Base-by-base conservation (phyloP, 768 basidiomycete species). In the Thelephora aurantiotincta region DNA sequence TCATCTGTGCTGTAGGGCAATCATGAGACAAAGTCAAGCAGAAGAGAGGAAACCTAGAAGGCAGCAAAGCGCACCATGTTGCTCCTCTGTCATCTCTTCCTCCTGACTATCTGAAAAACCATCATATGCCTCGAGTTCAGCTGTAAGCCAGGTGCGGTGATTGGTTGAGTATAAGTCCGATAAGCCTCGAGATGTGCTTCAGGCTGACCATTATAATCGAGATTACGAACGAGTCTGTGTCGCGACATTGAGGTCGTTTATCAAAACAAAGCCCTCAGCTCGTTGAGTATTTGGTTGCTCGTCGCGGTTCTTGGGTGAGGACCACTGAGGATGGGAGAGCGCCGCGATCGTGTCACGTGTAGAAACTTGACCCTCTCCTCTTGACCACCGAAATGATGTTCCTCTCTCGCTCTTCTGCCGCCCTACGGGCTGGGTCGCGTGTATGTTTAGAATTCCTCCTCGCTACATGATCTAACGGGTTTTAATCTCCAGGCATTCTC, bases 141-240 rank as follows among this genome's bases (percentile, higher is more conserved):
- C 93, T 91, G 55, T n/a, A 51, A 23, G 42, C 19, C 11, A 19
- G 36, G 44, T 11, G 50, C 16, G 41, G 47, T 9, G 46, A 49
- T 43, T 44, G 34, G 22, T 1, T 48, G 11, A 44, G 11, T 34
- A 26, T n/a, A 5, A 36, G 30, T 35, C 12, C 35, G 33, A 26
- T n/a, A 43, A 18, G 35, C 13, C 35, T 16, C 4, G 38, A 41
- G 38, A 33, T 43, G 49, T 63, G n/a, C n/a, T 23, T 42, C 81
- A 85, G 82, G 49, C 77, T 69, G 36, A 96, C 68, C 62, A 96
- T 79, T 23, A 98, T 67, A 30, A 30, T 30, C 26, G 26, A 30
- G 26, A 65, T 92, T 91, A 52, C 86, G 73, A 53, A 97, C 72
- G 64, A 82, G 75, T 59, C 92, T 80, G 65, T 98, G 96, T 62